phyloP scores from a whole-genome alignment of 2,329 filamentous ascomycete genomes.

The Scleromitrula shiraiana region DNA sequence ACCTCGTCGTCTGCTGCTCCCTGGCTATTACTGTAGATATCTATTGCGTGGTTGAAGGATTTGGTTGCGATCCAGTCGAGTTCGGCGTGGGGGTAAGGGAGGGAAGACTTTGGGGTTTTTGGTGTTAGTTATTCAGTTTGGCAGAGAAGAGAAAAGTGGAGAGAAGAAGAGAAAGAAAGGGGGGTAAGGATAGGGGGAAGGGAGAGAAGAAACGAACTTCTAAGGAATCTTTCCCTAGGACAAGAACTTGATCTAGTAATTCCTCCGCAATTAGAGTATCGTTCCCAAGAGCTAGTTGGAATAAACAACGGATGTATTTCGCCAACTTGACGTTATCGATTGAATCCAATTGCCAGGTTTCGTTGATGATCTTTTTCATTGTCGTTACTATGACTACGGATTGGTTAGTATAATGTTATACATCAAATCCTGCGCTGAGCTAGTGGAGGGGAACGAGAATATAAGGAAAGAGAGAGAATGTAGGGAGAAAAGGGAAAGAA shows the following conservation, averaged over 20 bases:
- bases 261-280: conserved; percentile 44
- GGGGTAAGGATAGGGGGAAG: not conserved
- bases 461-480: not conserved
- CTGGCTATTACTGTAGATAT: conserved; percentile 54
- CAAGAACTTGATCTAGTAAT: conserved; percentile 55
- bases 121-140: too few relatives aligned
- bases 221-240: conserved; percentile 40
- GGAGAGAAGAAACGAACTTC: not conserved
- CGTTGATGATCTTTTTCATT: conserved; percentile 62
- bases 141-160: not conserved
- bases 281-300: conserved; percentile 55
- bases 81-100: conserved; percentile 56
- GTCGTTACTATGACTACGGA: conserved; percentile 31
- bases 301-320: conserved; percentile 72
- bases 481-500: conserved; percentile 3
- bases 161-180: not conserved
- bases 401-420: too few relatives aligned
- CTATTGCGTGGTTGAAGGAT: conserved; percentile 62
- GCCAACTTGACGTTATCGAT: conserved; percentile 55
- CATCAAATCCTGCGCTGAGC: too few relatives aligned
- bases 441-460: not conserved
- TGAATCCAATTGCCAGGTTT: conserved; percentile 49
- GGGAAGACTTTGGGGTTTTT: conserved; percentile 29
- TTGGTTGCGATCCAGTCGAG: conserved; percentile 68
- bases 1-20: conserved; percentile 44